Conservation (phyloP, 1,284 basidiomycete genomes). For the Pholiota adiposa region DNA sequence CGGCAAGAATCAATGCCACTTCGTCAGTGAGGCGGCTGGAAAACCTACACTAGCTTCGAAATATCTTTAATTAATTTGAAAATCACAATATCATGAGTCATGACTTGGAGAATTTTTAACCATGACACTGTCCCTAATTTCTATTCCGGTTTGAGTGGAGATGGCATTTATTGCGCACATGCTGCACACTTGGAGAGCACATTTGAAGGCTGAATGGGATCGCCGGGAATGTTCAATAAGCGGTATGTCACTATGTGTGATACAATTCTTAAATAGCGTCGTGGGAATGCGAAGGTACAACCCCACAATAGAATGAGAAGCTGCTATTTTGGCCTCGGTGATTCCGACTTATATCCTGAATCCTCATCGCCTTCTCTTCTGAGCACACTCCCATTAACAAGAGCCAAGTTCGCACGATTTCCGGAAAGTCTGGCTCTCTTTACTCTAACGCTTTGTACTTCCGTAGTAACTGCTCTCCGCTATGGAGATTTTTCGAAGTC, state of each 20-base stretch:
- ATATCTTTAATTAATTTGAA: no score
- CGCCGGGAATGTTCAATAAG: neutral
- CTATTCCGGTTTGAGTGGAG: neutral
- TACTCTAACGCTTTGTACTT: neutral
- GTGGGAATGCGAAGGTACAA: neutral
- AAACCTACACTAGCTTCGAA: no score
- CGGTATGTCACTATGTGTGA: neutral
- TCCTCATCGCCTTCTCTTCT: neutral
- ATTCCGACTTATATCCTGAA: constrained; percentile 1
- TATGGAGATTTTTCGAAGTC: neutral
- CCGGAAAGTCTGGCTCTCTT: neutral
- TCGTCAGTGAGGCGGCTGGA: no score
- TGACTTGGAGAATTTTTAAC: no score
- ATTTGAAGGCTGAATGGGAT: neutral
- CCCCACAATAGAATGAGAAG: neutral
- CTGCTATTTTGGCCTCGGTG: neutral
- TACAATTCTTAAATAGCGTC: neutral
- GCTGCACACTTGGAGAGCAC: no score
- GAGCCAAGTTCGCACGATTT: neutral
- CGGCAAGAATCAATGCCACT: no score
- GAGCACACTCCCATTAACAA: neutral
- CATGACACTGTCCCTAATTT: neutral
- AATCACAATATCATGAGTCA: no score
- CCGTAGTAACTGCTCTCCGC: neutral
- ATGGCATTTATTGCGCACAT: no score